These are phyloP conservation scores for Vigna trinervia DNA, from an alignment of 306 rosid species.

Conservation along the genomic window DNA sequence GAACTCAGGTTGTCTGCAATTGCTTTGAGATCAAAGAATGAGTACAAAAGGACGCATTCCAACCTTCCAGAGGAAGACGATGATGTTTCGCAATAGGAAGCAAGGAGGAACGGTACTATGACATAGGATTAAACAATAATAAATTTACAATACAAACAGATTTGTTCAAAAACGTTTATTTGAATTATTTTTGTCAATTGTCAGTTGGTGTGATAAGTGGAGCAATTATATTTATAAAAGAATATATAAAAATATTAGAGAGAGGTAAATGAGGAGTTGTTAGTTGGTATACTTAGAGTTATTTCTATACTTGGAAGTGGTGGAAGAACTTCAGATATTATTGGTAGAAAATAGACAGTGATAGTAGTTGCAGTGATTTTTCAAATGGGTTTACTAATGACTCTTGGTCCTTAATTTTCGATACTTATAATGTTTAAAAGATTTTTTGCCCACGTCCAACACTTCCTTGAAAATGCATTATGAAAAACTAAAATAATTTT, in stretches of 20 bases:
- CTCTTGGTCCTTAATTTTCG: slow-evolving; percentile 67
- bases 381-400: slow-evolving; percentile 73
- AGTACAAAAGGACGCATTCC: slow-evolving; percentile 72
- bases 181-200: slow-evolving; percentile 24
- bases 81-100: slow-evolving; percentile 48
- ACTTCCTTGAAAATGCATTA: no score
- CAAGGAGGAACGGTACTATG: slow-evolving; percentile 51
- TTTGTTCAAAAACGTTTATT: neutral
- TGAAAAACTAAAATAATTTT: no score
- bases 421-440: slow-evolving; percentile 62
- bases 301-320: slow-evolving; percentile 75
- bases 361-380: slow-evolving; percentile 70
- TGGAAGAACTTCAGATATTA: slow-evolving; percentile 73
- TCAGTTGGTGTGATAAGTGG: slow-evolving; percentile 92
- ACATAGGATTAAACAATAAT: slow-evolving; percentile 41
- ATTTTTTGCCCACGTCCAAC: slow-evolving; percentile 49
- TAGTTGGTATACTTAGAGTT: slow-evolving; percentile 76
- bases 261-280: slow-evolving; percentile 62
- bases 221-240: slow-evolving; percentile 76
- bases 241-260: slow-evolving; percentile 80
- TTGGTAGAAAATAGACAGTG: slow-evolving; percentile 88
- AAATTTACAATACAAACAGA: neutral
- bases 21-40: slow-evolving; percentile 63
- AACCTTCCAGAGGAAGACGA: slow-evolving; percentile 51
- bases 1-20: slow-evolving; percentile 60